Conservation (phyloP, 208 protist species). For the Wallacemonas collosoma region DNA sequence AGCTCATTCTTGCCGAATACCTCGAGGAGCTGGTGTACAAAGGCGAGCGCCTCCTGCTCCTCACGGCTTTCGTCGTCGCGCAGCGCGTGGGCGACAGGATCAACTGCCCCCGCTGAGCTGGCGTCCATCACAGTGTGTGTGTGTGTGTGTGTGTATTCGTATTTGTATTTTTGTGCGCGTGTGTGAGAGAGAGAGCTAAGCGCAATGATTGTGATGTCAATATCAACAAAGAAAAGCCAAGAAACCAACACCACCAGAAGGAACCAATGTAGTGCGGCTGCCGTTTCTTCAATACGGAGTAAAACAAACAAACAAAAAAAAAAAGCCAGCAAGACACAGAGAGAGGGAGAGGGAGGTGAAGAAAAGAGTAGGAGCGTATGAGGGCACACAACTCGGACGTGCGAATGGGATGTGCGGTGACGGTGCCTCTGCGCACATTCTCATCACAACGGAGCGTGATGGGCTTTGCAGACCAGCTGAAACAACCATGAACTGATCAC, state of each 20-base stretch:
- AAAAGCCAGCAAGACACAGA: not conserved
- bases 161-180: no score
- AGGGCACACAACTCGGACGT: no score
- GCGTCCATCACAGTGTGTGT: conserved; percentile 7
- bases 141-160: conserved; percentile 5
- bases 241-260: no score
- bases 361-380: not conserved
- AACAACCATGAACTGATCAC: no score
- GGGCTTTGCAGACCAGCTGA: no score
- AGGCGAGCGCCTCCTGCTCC: conserved; percentile 47
- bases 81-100: not conserved
- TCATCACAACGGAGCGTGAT: no score
- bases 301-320: conserved; percentile 19
- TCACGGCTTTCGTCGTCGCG: conserved; percentile 22
- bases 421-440: no score
- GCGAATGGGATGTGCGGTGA: no score
- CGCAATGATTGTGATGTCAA: no score
- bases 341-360: not conserved
- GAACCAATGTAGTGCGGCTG: no score
- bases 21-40: conserved; percentile 68
- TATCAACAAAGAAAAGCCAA: no score
- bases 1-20: conserved; percentile 86
- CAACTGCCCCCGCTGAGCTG: not conserved
- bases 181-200: no score
- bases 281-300: not conserved